These are phyloP conservation scores for Evernia prunastri DNA, from an alignment of 495 filamentous ascomycete species.

Conservation along the genomic window DNA sequence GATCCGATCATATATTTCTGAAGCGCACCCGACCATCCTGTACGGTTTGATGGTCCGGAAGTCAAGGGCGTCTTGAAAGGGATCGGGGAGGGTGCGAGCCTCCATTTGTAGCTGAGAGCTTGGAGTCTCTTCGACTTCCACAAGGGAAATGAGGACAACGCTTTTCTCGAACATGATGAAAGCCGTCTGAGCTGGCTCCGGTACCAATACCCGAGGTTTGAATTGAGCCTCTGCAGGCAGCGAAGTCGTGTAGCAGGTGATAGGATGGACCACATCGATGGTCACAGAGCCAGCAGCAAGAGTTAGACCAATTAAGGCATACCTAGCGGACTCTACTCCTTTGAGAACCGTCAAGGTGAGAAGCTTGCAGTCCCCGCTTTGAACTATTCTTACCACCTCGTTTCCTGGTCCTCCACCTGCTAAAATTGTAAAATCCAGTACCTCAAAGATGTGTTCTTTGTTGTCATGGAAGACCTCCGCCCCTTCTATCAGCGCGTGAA, in stretches of 20 bases:
- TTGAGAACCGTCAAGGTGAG: slow-evolving; percentile 31
- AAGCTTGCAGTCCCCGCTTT: slow-evolving; percentile 26
- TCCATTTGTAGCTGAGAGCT: slow-evolving; percentile 64
- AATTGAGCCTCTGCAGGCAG: slow-evolving; percentile 34
- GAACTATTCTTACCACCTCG: slow-evolving; percentile 26
- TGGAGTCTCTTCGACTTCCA: slow-evolving; percentile 51
- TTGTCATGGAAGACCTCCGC: slow-evolving; percentile 15
- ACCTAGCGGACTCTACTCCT: slow-evolving; percentile 33
- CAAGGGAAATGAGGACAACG: slow-evolving; percentile 67
- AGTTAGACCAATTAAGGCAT: slow-evolving; percentile 43
- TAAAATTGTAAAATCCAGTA: slow-evolving; percentile 42
- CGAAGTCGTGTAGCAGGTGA: slow-evolving; percentile 55
- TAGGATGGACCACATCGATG: slow-evolving; percentile 52
- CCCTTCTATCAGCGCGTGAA: slow-evolving; percentile 21
- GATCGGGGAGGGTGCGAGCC: slow-evolving; percentile 47
- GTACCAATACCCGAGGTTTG: slow-evolving; percentile 68
- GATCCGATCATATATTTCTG: slow-evolving; percentile 36
- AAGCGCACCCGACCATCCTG: slow-evolving; percentile 41
- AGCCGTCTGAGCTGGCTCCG: slow-evolving; percentile 69
- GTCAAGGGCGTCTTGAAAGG: slow-evolving; percentile 79
- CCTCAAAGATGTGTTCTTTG: slow-evolving; percentile 27
- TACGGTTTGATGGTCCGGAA: slow-evolving; percentile 58
- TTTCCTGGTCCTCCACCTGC: slow-evolving; percentile 24
- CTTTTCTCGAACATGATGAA: slow-evolving; percentile 73
- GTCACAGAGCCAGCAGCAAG: slow-evolving; percentile 26